Conservation (phyloP, 2,329 filamentous ascomycete species). For the Lecanoromycetidae sp. region DNA sequence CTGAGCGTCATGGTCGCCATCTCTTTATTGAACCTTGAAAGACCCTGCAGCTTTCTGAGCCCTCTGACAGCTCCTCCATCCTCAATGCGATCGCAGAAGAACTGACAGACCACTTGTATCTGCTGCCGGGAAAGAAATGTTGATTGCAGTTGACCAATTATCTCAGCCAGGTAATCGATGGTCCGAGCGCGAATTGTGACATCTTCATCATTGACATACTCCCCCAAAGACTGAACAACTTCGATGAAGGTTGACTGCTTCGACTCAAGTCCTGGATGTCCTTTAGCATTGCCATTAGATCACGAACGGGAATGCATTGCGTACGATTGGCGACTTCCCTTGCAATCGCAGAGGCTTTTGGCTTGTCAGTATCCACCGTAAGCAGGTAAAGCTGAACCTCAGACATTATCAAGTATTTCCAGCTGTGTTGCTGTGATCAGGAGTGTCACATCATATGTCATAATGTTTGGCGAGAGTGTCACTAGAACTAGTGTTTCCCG, state of each 20-base stretch:
- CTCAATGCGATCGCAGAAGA: slow-evolving; percentile 52
- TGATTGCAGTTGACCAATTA: slow-evolving; percentile 38
- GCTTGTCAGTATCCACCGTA: slow-evolving; percentile 34
- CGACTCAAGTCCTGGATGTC: slow-evolving; percentile 41
- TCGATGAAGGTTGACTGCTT: slow-evolving; percentile 50
- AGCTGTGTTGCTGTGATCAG: neutral
- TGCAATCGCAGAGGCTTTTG: slow-evolving; percentile 35
- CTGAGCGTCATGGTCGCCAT: slow-evolving; percentile 42
- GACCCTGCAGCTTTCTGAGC: slow-evolving; percentile 45
- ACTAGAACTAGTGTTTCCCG: no score
- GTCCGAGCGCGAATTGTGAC: slow-evolving; percentile 47
- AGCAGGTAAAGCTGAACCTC: slow-evolving; percentile 38
- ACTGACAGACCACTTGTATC: slow-evolving; percentile 49
- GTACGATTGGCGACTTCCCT: slow-evolving; percentile 33
- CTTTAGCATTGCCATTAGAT: slow-evolving; percentile 1
- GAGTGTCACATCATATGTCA: neutral
- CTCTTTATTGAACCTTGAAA: slow-evolving; percentile 48
- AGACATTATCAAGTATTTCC: slow-evolving; percentile 26
- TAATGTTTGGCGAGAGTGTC: no score
- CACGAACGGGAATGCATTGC: neutral
- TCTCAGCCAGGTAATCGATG: slow-evolving; percentile 32
- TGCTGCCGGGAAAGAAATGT: slow-evolving; percentile 50
- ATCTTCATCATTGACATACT: slow-evolving; percentile 58
- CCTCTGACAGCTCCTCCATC: slow-evolving; percentile 49
- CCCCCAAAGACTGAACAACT: slow-evolving; percentile 51